Evolutionary conservation across 495 filamentous ascomycete genomes (phyloP).

Genomic region (Pseudomonodictys pantanalensis): DNA sequence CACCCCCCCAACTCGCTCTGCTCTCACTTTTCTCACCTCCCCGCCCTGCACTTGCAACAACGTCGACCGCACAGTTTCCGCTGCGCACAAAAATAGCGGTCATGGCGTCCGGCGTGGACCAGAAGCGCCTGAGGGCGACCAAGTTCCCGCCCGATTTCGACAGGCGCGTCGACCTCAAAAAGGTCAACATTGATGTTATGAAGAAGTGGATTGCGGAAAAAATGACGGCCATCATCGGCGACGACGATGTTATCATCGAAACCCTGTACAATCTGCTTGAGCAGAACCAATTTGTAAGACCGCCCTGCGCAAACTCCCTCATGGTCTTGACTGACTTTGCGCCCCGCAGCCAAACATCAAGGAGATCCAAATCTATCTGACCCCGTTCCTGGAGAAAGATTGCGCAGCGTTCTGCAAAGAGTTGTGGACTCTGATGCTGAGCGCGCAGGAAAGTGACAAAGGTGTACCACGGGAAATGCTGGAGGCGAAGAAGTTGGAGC

Average conservation of each 20-base stretch:
- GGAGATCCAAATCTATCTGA: slow-evolving; percentile 86
- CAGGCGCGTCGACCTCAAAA: slow-evolving; percentile 93
- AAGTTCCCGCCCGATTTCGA: slow-evolving; percentile 94
- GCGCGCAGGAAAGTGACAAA: slow-evolving; percentile 81
- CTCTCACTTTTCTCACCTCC: background rate
- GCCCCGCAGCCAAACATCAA: slow-evolving; percentile 85
- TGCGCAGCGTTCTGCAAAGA: slow-evolving; percentile 89
- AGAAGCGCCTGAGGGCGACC: slow-evolving; percentile 80
- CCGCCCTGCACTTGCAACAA: background rate
- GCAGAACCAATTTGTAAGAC: slow-evolving; percentile 70
- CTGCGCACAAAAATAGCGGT: background rate
- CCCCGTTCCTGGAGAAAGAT: slow-evolving; percentile 87
- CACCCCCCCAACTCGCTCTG: background rate
- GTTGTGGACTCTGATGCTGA: slow-evolving; percentile 85
- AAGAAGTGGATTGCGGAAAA: slow-evolving; percentile 96
- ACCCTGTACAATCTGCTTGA: slow-evolving; percentile 88
- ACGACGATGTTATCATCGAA: slow-evolving; percentile 91
- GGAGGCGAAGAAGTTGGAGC: slow-evolving; percentile 91
- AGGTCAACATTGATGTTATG: slow-evolving; percentile 95
- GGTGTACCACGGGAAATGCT: slow-evolving; percentile 92
- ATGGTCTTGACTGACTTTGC: slow-evolving; percentile 7
- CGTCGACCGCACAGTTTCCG: background rate
- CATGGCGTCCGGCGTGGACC: slow-evolving; percentile 58
- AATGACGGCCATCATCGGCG: slow-evolving; percentile 80
- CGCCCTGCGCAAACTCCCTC: background rate